Conservation (phyloP, 2,329 filamentous ascomycete genomes). For the Paraphoma sp. region DNA sequence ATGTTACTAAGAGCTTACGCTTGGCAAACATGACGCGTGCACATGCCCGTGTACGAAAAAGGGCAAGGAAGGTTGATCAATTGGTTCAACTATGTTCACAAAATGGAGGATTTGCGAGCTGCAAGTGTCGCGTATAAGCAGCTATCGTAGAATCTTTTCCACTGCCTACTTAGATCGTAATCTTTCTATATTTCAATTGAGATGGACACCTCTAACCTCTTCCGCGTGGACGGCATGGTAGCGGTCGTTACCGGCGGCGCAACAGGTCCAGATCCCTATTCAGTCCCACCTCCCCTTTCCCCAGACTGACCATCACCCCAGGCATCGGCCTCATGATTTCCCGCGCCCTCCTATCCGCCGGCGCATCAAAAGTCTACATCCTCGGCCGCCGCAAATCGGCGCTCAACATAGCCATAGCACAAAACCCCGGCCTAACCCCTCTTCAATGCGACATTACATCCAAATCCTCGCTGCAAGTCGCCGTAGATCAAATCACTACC, state of each 20-base stretch:
- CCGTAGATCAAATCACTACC: constrained; percentile 12
- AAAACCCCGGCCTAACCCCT: constrained; percentile 12
- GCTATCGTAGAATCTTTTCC: background rate
- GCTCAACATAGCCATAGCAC: constrained; percentile 15
- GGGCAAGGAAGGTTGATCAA: background rate
- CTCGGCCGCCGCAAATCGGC: constrained; percentile 27
- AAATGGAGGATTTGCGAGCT: background rate
- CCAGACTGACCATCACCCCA: constrained; percentile 1
- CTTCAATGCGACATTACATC: constrained; percentile 29
- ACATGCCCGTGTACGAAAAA: background rate
- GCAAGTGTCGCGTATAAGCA: background rate
- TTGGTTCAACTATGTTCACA: background rate
- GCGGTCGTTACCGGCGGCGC: constrained; percentile 25
- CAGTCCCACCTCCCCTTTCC: background rate
- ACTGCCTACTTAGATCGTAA: background rate
- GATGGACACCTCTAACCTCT: constrained; percentile 12
- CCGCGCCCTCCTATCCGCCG: constrained; percentile 25
- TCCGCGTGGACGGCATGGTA: constrained; percentile 21
- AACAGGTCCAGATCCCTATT: constrained; percentile 10
- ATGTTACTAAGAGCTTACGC: background rate
- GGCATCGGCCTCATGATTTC: constrained; percentile 34
- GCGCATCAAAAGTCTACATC: constrained; percentile 30
- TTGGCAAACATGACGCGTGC: background rate
- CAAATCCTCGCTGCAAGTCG: constrained; percentile 19
- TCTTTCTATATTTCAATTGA: background rate